These are phyloP conservation scores for Sapria himalayana DNA, from an alignment of 345 rosid genomes.

Conservation along the genomic window DNA sequence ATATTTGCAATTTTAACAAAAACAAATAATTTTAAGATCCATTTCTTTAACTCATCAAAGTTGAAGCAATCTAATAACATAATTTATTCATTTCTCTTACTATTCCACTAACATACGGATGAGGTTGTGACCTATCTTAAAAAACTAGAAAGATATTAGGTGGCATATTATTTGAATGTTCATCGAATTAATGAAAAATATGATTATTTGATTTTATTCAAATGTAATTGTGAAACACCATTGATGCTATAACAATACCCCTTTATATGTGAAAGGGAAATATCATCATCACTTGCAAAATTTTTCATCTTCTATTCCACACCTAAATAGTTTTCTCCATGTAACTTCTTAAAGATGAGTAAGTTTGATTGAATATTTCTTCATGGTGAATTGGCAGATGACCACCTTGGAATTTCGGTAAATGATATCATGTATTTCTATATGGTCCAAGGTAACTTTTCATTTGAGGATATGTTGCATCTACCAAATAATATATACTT, in stretches of 20 bases:
- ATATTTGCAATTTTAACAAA: too few species aligned
- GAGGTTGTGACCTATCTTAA: too few species aligned
- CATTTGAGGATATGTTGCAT: background rate
- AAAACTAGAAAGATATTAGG: too few species aligned
- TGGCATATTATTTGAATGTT: too few species aligned
- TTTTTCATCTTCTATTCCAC: background rate
- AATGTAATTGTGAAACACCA: background rate
- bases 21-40: too few species aligned
- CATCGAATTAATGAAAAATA: too few species aligned
- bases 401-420: background rate
- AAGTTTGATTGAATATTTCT: background rate
- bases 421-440: background rate
- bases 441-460: background rate
- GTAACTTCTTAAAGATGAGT: background rate
- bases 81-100: too few species aligned
- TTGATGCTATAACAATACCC: background rate
- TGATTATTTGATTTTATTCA: too few species aligned
- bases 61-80: too few species aligned
- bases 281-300: background rate
- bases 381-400: background rate
- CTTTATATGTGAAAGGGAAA: background rate
- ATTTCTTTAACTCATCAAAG: too few species aligned
- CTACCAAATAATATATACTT: background rate
- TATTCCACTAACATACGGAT: too few species aligned
- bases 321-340: background rate